Base-by-base conservation (phyloP, 169 alveolate genomes). In the Babesia caballi region DNA sequence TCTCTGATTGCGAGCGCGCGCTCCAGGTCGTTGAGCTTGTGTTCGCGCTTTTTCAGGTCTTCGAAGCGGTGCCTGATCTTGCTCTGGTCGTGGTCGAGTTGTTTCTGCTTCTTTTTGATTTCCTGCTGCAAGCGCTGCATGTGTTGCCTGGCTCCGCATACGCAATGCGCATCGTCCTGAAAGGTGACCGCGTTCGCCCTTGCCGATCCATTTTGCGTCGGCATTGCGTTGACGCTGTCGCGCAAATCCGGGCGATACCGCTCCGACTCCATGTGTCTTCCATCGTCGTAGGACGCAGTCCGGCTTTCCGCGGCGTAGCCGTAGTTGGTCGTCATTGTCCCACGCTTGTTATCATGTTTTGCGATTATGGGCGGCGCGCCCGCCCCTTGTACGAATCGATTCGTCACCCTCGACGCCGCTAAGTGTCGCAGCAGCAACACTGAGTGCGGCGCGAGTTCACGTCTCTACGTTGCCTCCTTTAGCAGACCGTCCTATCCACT, bases 131-230 rank as follows among this genome's bases (percentile, higher is more conserved):
- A 19, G 9, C 71, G 28, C n/a, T 70, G 61, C 83, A 81, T 17
- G 51, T 81, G 74, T 35, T 72, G 65, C 38, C 42, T 70, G 30
- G 88, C 88, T 5, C 84, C 84, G 66, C 88, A 81, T 19, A 38
- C 68, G 35, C 88, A 81, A 25, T 42, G 67, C 30, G 59, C 51
- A 8, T 52, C 46, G 4, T 71, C 88, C 19, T 65, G 66, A n/a
- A 40, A 52, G 28, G 57, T 57, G 51, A 25, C 59, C 14, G 28
- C 44, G 32, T 35, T 30, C 36, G 38, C 7, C 19, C 47, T 49
- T 12, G 32, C 17, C 35, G 44, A 25, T 30, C n/a, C 21, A 4
- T 23, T 30, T 3, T 61, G 33, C 21, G 59, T 23, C 14, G 41
- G 49, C 51, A 57, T 17, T 30, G 44, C n/a, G 52, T 11, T 35